A percentile compares a stretch with the other conserved stretches of the same genome.
These are phyloP conservation scores for Salvia rosmarinus DNA, from an alignment of 257 asterid species.

Conservation along the genomic window DNA sequence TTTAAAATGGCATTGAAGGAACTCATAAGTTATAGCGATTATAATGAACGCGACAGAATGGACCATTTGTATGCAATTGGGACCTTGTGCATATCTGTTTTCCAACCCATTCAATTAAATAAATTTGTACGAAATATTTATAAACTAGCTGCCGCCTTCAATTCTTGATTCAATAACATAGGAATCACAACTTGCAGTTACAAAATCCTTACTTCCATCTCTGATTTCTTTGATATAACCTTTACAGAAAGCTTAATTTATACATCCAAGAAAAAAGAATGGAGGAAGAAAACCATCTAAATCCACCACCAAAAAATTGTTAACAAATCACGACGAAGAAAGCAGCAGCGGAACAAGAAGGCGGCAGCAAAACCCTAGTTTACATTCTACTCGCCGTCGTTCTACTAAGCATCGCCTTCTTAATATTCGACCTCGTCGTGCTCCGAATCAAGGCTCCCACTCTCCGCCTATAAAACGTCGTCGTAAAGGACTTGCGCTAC, in stretches of 20 bases:
- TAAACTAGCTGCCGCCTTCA: background rate
- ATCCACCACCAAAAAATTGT: slow-evolving; percentile 19
- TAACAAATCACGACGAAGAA: background rate
- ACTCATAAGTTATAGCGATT: background rate
- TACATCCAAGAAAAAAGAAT: background rate
- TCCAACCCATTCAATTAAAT: background rate
- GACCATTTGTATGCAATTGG: background rate
- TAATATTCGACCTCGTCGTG: slow-evolving; percentile 43
- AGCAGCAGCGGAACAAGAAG: background rate
- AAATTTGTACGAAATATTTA: background rate
- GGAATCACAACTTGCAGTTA: background rate
- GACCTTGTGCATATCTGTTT: background rate
- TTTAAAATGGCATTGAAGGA: background rate
- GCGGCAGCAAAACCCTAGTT: slow-evolving; percentile 47
- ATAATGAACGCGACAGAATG: background rate
- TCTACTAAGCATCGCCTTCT: slow-evolving; percentile 41
- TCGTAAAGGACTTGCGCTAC: slow-evolving; percentile 33
- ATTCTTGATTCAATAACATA: background rate
- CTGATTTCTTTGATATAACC: background rate
- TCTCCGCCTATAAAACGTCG: slow-evolving; percentile 33
- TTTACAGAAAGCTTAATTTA: background rate
- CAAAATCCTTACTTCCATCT: background rate
- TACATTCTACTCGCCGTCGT: slow-evolving; percentile 43
- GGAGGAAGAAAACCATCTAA: slow-evolving; percentile 32
- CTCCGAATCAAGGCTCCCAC: slow-evolving; percentile 45